Evolutionary conservation across 2,329 filamentous ascomycete genomes (phyloP), one percentile per base, ranked within the genome.

Genomic region (Mollisia scopiformis): DNA sequence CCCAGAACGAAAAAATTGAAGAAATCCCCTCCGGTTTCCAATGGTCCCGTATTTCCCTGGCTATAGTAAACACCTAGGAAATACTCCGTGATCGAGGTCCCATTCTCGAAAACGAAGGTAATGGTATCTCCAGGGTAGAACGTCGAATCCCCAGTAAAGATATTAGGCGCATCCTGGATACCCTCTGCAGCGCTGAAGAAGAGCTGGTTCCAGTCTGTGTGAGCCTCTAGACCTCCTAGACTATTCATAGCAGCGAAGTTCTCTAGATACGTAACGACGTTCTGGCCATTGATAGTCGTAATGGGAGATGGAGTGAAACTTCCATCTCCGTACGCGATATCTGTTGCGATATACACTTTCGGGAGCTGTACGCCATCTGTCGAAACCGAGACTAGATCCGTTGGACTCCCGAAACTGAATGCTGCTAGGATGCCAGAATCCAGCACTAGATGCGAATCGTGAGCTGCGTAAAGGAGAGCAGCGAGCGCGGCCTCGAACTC

Each of bases 401-500:
- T 71, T 23, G 75, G 75, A 13, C 80, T 78, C 16, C 75, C 78
- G 65, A 71, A 88, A 57, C 66, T 77, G 73, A 87, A 86, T 0
- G 81, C 77, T 16, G 55, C 51, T 1, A 85, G 77, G 6, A 80
- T 75, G 57, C 84, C 82, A 2, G 82, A 80, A 8, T 78, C 69
- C 64, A 81, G 84, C 1, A 75, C 75, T 49, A 88, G 84, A 68
- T 91, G 88, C 0, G 84, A 84, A 69, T 91, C 88, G 65, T 89
- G 85, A 1, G 85, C 82, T 2, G 77, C 43, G 46, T 63, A 65
- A 74, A 55, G 77, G 75, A 56, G 85, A 74, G 19, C 82, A 72
- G 82, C 80, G 2, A 91, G 75, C 13, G 82, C 81, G 7, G 75
- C 66, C 64, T 86, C 82, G 64, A 86, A 85, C 11, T 84, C 79